Conservation (phyloP, 1,139 yeast genomes). For the Scheffersomyces illinoinensis region DNA sequence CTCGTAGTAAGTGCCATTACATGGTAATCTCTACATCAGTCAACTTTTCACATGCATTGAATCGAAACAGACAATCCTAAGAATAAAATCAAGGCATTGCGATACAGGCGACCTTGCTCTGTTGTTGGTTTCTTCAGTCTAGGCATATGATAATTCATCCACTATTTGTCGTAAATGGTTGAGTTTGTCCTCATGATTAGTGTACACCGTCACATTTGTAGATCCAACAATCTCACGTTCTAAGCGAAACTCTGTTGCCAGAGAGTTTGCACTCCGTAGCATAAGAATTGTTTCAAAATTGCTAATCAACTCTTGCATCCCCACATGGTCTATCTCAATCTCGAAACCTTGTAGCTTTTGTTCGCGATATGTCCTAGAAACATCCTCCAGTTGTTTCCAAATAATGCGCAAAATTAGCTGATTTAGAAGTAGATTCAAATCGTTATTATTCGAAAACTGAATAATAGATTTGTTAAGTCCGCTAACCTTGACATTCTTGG, state of each 20-base stretch:
- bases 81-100: no score
- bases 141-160: background rate
- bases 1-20: no score
- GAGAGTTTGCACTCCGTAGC: constrained; percentile 7
- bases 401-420: constrained; percentile 63
- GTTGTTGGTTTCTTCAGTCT: background rate
- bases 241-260: background rate
- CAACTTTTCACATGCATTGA: background rate
- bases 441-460: constrained; percentile 66
- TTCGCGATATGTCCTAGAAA: constrained; percentile 37
- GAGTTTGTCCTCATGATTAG: constrained; percentile 4
- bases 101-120: no score
- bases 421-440: constrained; percentile 57
- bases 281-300: constrained; percentile 26
- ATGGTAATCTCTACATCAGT: no score
- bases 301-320: constrained; percentile 14
- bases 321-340: constrained; percentile 28
- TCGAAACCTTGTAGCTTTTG: constrained; percentile 46
- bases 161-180: constrained; percentile 4
- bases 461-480: constrained; percentile 65
- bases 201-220: constrained; percentile 3
- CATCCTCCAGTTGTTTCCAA: constrained; percentile 53
- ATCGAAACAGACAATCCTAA: no score
- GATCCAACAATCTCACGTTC: background rate
- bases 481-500: constrained; percentile 59